A percentile compares a stretch with the other conserved stretches of the same genome.
phyloP scores from a whole-genome alignment of 1,284 basidiomycete species.

The Cerrena zonata region DNA sequence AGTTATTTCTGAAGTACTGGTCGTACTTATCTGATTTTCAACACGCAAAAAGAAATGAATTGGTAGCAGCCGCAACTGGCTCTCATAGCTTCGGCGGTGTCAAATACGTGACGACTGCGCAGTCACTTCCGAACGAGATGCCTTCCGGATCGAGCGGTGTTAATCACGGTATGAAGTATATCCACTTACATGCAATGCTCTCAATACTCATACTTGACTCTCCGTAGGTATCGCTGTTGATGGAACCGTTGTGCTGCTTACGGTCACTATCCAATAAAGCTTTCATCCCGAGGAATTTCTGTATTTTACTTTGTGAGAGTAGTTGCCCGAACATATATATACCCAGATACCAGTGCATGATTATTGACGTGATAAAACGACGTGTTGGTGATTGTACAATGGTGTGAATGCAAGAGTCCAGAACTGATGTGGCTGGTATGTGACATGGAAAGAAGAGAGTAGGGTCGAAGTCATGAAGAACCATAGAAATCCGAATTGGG shows the following conservation, averaged over 20 bases:
- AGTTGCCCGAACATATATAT: background rate
- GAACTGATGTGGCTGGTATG: background rate
- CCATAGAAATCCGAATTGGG: background rate
- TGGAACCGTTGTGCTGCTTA: slow-evolving; percentile 41
- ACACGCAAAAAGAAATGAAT: slow-evolving; percentile 31
- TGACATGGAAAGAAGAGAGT: background rate
- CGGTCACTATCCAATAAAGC: slow-evolving; percentile 35
- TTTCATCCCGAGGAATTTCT: background rate
- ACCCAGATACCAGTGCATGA: background rate
- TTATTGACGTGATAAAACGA: background rate
- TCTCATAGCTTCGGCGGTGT: slow-evolving; percentile 37
- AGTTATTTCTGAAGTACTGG: background rate
- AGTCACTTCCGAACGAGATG: slow-evolving; percentile 47
- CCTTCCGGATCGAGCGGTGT: slow-evolving; percentile 44
- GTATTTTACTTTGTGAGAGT: no score
- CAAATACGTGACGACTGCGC: slow-evolving; percentile 43
- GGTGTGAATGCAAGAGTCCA: background rate
- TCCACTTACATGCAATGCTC: background rate
- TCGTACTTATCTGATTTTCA: background rate
- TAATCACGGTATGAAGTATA: slow-evolving; percentile 36
- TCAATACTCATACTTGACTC: background rate
- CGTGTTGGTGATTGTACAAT: background rate
- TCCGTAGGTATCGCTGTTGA: slow-evolving; percentile 40
- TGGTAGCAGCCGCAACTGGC: slow-evolving; percentile 42
- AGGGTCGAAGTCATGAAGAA: background rate